Conservation (phyloP, 1,139 yeast genomes). For the Debaryomycetaceae sp. region DNA sequence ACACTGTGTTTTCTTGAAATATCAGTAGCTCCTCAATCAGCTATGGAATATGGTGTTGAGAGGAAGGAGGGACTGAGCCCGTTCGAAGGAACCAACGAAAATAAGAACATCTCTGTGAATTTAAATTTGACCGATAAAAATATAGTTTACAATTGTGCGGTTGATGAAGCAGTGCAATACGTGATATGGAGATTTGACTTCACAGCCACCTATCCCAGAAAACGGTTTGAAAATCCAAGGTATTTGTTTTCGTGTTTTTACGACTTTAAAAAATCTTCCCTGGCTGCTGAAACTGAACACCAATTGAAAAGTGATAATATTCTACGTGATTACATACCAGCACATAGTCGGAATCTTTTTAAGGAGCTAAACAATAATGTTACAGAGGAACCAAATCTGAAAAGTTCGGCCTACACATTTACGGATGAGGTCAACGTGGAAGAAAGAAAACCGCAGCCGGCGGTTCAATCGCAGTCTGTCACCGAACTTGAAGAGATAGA, state of each 20-base stretch:
- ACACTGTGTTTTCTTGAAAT: not conserved
- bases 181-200: conserved; percentile 33
- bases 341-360: conserved; percentile 18
- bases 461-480: not conserved
- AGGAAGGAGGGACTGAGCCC: not conserved
- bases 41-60: not conserved
- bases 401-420: not conserved
- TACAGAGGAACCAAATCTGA: not conserved
- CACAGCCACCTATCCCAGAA: conserved; percentile 37
- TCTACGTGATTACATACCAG: conserved; percentile 21
- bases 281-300: conserved; percentile 3
- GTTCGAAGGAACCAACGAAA: conserved; percentile 6
- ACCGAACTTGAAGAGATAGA: not conserved
- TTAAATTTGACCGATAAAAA: conserved; percentile 11
- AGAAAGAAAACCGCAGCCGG: conserved; percentile 1
- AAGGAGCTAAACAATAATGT: conserved; percentile 23
- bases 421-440: conserved; percentile 3
- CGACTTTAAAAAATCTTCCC: conserved; percentile 8
- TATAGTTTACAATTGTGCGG: conserved; percentile 7
- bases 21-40: not conserved
- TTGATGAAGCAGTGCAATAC: conserved; percentile 8
- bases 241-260: conserved; percentile 24
- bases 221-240: conserved; percentile 29
- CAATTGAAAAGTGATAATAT: conserved; percentile 5
- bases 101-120: conserved; percentile 5